phyloP scores from a whole-genome alignment of 768 basidiomycete species.

The Pisolithus microcarpus region DNA sequence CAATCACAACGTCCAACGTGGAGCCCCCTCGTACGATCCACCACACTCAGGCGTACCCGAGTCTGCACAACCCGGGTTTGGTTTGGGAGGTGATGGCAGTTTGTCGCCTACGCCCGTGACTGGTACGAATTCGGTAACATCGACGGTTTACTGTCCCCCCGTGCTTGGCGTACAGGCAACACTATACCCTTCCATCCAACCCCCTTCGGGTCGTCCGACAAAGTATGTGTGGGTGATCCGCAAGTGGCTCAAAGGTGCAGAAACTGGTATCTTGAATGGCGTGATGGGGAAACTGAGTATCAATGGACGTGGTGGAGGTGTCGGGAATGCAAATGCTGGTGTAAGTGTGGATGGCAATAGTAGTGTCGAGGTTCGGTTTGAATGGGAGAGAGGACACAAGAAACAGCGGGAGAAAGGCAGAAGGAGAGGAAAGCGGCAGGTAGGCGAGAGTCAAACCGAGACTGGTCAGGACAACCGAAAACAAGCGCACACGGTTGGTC shows the following conservation, averaged over 20 bases:
- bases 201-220: constrained; percentile 32
- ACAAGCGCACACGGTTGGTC: background rate
- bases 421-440: constrained; percentile 12
- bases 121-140: background rate
- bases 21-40: too few species aligned
- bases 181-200: constrained; percentile 42
- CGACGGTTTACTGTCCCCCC: constrained; percentile 29
- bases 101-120: constrained; percentile 8
- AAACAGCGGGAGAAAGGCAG: constrained; percentile 16
- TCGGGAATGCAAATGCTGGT: background rate
- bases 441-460: constrained; percentile 2
- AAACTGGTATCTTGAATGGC: constrained; percentile 38
- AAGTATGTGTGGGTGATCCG: constrained; percentile 73
- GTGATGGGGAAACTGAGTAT: constrained; percentile 35
- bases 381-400: constrained; percentile 54
- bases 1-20: too few species aligned
- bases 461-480: constrained; percentile 7
- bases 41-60: too few species aligned
- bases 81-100: constrained; percentile 6
- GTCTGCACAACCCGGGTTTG: background rate
- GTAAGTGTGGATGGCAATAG: constrained; percentile 15
- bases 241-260: constrained; percentile 62
- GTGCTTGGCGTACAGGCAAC: constrained; percentile 67
- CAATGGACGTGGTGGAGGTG: constrained; percentile 16
- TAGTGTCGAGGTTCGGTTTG: constrained; percentile 66